Evolutionary conservation across 805 yeast genomes (phyloP), one percentile per base, ranked within the genome.

Genomic region (Barnettozyma wickerhamii): DNA sequence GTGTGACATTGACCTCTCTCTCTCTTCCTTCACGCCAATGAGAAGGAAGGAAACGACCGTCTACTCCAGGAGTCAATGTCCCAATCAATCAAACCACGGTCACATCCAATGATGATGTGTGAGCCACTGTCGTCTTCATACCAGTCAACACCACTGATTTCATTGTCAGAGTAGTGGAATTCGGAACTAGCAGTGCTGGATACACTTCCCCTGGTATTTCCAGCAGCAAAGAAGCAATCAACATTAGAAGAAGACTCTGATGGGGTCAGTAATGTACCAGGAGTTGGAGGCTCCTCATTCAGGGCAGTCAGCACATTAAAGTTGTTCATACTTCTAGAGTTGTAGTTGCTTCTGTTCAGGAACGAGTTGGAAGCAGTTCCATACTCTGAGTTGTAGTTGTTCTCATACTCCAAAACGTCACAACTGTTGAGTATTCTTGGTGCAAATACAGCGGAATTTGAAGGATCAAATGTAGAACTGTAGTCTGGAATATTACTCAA

Each of bases 61-160:
- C 86, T 66, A 23, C 76, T 74, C 73, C 79, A 73, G 13, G 76
- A 70, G 51, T 83, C 84, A 35, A 85, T 72, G 32, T 74, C 76
- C 89, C 91, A 85, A 48, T 71, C 68, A 34, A 80, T 68, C 17
- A 86, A 64, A 1, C 95, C 95, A 33, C 74, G 76, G 44, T 77
- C 81, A 38, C 79, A 71, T 1, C 86, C 90, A 27, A 83, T 74
- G 6, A 77, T 64, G 29, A 83, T 57, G 28, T 71, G 67, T 15
- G 77, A 68, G 1, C 81, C 80, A 7, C 73, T 69, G 14, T 59
- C 58, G 46, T 69, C 72, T 34, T 68, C 69, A 34, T 74, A 60
- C 74, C 84, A 74, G 41, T 77, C 81, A 42, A 83, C 55, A 1
- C 90, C 90, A 14, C 77, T 66, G 9, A 82, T 71, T 44, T 79